These are phyloP conservation scores for Fusarium goolgardi DNA, from an alignment of 2,329 filamentous ascomycete species.

Conservation along the genomic window DNA sequence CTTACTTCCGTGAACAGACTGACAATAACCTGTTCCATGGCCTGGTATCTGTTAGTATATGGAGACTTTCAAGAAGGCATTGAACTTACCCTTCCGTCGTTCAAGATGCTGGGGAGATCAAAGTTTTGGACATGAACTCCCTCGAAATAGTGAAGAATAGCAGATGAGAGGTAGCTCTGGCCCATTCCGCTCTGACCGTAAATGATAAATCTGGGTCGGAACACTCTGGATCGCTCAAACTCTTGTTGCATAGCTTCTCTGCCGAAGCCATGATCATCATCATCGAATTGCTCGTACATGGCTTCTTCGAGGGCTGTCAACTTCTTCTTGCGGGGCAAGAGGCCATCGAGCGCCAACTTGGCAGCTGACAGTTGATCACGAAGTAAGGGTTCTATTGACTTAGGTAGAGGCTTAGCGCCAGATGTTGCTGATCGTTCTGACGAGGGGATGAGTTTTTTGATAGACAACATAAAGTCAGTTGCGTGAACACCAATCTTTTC, in stretches of 20 bases:
- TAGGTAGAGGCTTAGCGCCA: constrained; percentile 82
- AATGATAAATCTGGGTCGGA: constrained; percentile 87
- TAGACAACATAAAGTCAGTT: constrained; percentile 96
- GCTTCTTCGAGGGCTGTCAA: constrained; percentile 93
- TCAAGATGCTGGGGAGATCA: constrained; percentile 87
- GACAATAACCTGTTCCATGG: constrained; percentile 88
- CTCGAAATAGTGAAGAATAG: constrained; percentile 90
- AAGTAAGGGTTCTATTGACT: constrained; percentile 83
- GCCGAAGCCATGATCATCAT: constrained; percentile 84
- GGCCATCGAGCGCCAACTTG: constrained; percentile 74
- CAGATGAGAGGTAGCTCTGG: constrained; percentile 87
- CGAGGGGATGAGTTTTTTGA: constrained; percentile 96
- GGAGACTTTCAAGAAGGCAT: background rate
- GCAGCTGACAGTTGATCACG: constrained; percentile 78
- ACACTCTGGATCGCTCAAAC: constrained; percentile 89
- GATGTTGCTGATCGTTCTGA: constrained; percentile 91
- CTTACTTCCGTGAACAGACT: constrained; percentile 92
- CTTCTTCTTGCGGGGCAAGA: constrained; percentile 87
- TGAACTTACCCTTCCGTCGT: constrained; percentile 77
- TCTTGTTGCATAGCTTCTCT: constrained; percentile 80
- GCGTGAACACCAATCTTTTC: constrained; percentile 86
- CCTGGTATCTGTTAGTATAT: constrained; percentile 55
- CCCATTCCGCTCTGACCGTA: constrained; percentile 90
- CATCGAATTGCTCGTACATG: constrained; percentile 86
- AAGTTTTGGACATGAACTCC: constrained; percentile 95